Conservation (phyloP, 129 eudicot genomes). For the Tanacetum coccineum region DNA sequence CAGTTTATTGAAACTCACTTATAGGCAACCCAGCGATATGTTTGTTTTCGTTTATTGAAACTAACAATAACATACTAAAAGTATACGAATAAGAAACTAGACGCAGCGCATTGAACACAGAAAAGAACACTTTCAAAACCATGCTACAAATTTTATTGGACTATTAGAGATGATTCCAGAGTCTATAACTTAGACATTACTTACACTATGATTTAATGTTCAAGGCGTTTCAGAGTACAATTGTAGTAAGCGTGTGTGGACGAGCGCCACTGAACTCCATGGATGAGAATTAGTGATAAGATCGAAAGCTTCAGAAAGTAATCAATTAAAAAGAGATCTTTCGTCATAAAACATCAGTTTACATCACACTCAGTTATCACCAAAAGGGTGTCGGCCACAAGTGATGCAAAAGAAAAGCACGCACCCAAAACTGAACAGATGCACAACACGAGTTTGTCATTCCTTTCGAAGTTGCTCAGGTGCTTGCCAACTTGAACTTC, state of each 20-base stretch:
- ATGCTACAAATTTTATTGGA: neutral
- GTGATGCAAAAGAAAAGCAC: conserved; percentile 83
- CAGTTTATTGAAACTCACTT: no score
- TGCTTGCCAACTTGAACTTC: conserved; percentile 98
- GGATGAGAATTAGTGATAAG: conserved; percentile 58
- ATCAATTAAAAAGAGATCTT: conserved; percentile 78
- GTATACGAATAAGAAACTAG: no score
- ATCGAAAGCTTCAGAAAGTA: conserved; percentile 72
- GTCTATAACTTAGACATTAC: no score
- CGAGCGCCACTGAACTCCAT: conserved; percentile 64
- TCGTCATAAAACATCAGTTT: conserved; percentile 54
- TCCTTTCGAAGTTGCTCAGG: conserved; percentile 81
- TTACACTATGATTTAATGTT: neutral
- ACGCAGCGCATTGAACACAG: no score
- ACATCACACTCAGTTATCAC: conserved; percentile 80
- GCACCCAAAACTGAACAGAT: conserved; percentile 85
- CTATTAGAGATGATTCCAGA: no score
- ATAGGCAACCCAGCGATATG: no score
- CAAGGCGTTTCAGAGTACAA: neutral
- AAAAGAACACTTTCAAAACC: neutral
- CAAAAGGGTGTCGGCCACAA: conserved; percentile 88
- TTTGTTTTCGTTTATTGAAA: no score
- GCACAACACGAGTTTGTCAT: conserved; percentile 85
- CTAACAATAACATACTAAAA: no score
- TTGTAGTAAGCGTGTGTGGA: neutral